Percentiles rank a stretch among this genome's conserved stretches.
These are phyloP conservation scores for Adansonia madagascariensis DNA, from an alignment of 441 rosid genomes.

Conservation along the genomic window DNA sequence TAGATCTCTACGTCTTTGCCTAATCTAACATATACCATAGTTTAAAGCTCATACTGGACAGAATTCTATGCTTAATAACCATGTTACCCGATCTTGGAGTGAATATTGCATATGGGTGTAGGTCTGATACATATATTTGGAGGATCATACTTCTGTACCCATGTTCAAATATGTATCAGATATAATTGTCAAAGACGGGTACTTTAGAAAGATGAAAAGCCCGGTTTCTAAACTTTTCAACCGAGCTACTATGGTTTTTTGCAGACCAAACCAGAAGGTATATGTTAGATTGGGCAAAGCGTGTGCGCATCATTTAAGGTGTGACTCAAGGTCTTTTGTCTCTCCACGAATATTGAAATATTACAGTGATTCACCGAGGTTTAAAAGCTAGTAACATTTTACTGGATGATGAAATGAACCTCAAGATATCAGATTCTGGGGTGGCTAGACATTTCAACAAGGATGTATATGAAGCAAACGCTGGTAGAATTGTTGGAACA, in stretches of 20 bases:
- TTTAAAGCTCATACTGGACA: constrained; percentile 30
- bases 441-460: constrained; percentile 1
- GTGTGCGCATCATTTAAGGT: neutral
- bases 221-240: too few relatives aligned
- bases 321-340: constrained; percentile 7
- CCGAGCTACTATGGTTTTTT: neutral
- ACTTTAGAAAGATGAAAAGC: too few relatives aligned
- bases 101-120: too few relatives aligned
- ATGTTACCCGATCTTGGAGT: too few relatives aligned
- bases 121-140: too few relatives aligned
- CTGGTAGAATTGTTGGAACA: constrained; percentile 8
- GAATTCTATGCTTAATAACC: neutral
- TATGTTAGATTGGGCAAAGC: neutral
- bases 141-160: too few relatives aligned
- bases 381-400: neutral
- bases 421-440: neutral
- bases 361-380: neutral
- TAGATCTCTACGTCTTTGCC: neutral
- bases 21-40: neutral
- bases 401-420: neutral
- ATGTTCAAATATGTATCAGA: too few relatives aligned
- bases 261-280: neutral
- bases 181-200: too few relatives aligned
- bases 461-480: neutral
- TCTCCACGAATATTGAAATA: neutral